A percentile compares a stretch with the other conserved stretches of the same genome.
These are phyloP conservation scores for Xylaria palmicola DNA, from an alignment of 495 filamentous ascomycete species.

Conservation along the genomic window DNA sequence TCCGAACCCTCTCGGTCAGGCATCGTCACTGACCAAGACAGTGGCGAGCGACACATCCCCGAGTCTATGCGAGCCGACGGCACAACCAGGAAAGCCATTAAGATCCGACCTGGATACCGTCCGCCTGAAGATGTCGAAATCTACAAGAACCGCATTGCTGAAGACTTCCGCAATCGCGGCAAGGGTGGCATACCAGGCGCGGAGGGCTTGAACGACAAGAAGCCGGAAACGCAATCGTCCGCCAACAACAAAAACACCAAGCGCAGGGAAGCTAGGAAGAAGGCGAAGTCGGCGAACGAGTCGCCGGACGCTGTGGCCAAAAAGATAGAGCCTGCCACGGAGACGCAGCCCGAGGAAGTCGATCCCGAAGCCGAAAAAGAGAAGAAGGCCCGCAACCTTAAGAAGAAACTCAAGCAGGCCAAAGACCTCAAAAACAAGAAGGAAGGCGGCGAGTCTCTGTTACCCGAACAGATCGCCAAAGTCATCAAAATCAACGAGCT, in stretches of 20 bases:
- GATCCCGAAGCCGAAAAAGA: conserved; percentile 79
- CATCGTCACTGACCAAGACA: conserved; percentile 67
- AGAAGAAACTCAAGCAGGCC: conserved; percentile 94
- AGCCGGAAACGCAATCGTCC: conserved; percentile 43
- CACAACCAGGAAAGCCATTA: conserved; percentile 84
- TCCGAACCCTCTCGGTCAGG: conserved; percentile 59
- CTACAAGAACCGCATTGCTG: conserved; percentile 90
- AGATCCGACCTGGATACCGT: conserved; percentile 86
- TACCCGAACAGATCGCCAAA: conserved; percentile 96
- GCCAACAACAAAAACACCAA: conserved; percentile 91
- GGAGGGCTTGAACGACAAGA: conserved; percentile 58
- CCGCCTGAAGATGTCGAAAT: conserved; percentile 96
- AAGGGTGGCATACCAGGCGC: conserved; percentile 77
- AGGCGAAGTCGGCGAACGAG: conserved; percentile 63
- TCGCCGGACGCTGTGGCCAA: conserved; percentile 39
- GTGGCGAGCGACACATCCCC: conserved; percentile 85
- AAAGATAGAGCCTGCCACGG: conserved; percentile 25
- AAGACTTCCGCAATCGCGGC: conserved; percentile 79
- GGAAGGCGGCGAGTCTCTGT: conserved; percentile 73
- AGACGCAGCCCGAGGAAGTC: conserved; percentile 38
- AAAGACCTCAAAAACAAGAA: conserved; percentile 89
- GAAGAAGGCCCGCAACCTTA: conserved; percentile 89
- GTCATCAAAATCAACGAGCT: conserved; percentile 95
- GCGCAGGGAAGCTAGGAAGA: conserved; percentile 82
- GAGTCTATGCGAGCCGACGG: conserved; percentile 85